Conservation (phyloP, 495 filamentous ascomycete species). For the Neurospora sp. region DNA sequence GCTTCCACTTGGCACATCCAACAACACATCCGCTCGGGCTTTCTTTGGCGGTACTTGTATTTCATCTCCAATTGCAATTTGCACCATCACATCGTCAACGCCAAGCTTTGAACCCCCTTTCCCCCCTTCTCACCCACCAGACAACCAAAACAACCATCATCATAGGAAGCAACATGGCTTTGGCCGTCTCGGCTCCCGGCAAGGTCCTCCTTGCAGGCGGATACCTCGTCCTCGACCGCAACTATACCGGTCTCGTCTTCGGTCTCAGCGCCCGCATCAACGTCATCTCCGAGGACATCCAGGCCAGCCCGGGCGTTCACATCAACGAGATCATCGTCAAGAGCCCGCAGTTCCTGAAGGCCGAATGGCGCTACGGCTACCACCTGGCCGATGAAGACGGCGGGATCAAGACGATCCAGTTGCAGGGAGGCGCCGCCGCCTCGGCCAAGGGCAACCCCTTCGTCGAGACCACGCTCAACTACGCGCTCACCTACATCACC, state of each 20-base stretch:
- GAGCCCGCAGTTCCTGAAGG: conserved; percentile 82
- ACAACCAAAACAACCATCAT: conserved; percentile 4
- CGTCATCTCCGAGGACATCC: conserved; percentile 59
- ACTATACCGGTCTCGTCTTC: conserved; percentile 83
- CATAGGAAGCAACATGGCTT: conserved; percentile 19
- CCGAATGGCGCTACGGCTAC: conserved; percentile 78
- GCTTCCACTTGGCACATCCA: background rate
- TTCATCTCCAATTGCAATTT: background rate
- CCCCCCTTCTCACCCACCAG: background rate
- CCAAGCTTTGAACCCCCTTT: background rate
- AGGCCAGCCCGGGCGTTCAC: conserved; percentile 45
- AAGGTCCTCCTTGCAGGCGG: conserved; percentile 93
- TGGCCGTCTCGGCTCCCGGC: conserved; percentile 81
- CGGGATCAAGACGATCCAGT: conserved; percentile 66
- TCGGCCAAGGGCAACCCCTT: conserved; percentile 56
- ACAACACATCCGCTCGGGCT: background rate
- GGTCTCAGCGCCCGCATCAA: conserved; percentile 92
- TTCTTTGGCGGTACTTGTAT: background rate
- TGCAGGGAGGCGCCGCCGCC: conserved; percentile 47
- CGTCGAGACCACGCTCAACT: conserved; percentile 80
- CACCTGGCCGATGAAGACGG: conserved; percentile 56
- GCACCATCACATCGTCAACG: background rate
- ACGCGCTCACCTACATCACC: conserved; percentile 73
- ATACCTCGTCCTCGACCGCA: conserved; percentile 85
- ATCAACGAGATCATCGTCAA: conserved; percentile 67